Conservation (phyloP, 179 eudicot species). For the Nepenthes alata region DNA sequence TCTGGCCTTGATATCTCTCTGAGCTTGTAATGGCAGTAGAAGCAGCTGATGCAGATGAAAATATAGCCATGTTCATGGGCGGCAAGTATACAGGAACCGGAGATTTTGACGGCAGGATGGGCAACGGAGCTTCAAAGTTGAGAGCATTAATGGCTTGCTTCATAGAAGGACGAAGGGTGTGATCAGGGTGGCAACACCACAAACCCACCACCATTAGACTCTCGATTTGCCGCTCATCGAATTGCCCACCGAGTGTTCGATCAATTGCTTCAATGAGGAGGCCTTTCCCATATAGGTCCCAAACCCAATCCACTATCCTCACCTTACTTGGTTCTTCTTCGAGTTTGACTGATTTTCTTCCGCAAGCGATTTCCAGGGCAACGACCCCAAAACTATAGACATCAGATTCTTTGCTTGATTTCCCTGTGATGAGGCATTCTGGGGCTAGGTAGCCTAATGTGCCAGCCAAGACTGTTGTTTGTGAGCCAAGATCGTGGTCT, state of each 20-base stretch:
- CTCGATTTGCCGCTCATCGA: slow-evolving; percentile 1
- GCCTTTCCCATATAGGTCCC: slow-evolving; percentile 5
- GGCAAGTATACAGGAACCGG: neutral
- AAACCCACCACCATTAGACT: slow-evolving; percentile 8
- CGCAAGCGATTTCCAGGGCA: slow-evolving; percentile 11
- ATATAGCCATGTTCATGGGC: slow-evolving; percentile 10
- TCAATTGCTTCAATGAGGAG: slow-evolving; percentile 4
- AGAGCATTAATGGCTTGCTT: slow-evolving; percentile 7
- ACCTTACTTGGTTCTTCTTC: slow-evolving; percentile 1
- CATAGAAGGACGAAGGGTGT: slow-evolving; percentile 5
- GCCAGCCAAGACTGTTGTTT: slow-evolving; percentile 14
- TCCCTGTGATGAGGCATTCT: slow-evolving; percentile 9
- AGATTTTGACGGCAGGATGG: neutral
- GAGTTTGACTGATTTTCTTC: slow-evolving; percentile 3
- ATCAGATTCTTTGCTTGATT: slow-evolving; percentile 15
- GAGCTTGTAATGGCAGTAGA: neutral
- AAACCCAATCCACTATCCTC: slow-evolving; percentile 9
- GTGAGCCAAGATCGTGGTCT: slow-evolving; percentile 4
- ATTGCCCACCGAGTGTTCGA: neutral
- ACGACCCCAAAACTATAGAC: slow-evolving; percentile 15
- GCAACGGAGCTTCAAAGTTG: slow-evolving; percentile 10
- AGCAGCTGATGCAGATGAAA: neutral
- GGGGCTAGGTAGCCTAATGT: slow-evolving; percentile 19
- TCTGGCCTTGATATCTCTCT: too few species aligned
- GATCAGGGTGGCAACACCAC: slow-evolving; percentile 8